phyloP scores from a whole-genome alignment of 345 rosid genomes.

The Luvunga scandens region DNA sequence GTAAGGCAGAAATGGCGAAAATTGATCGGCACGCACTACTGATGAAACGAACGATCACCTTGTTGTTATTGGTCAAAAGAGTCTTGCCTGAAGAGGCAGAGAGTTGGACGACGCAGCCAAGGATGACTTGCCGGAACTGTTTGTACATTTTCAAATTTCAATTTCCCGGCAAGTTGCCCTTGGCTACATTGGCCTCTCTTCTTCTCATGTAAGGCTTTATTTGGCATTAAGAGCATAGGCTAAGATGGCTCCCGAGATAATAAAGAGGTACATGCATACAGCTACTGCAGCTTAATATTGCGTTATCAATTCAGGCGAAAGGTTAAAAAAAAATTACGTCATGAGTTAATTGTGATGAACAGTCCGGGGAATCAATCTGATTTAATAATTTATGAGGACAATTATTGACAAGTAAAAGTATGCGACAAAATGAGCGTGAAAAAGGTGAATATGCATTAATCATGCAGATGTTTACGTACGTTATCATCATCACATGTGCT shows the following conservation, averaged over 20 bases:
- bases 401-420: neutral
- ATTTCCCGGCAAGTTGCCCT: slow-evolving; percentile 26
- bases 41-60: neutral
- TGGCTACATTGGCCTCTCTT: slow-evolving; percentile 28
- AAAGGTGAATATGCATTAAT: slow-evolving; percentile 1
- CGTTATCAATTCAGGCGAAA: neutral
- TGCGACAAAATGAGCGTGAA: neutral
- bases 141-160: neutral
- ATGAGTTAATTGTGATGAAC: neutral
- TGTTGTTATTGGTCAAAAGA: neutral
- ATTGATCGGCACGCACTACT: neutral
- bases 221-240: neutral
- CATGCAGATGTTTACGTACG: slow-evolving; percentile 8
- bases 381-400: neutral
- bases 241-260: neutral
- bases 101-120: slow-evolving; percentile 26
- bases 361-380: too few species aligned
- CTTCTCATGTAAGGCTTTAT: slow-evolving; percentile 24
- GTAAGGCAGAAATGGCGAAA: slow-evolving; percentile 12
- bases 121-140: slow-evolving; percentile 32
- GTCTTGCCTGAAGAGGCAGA: slow-evolving; percentile 15
- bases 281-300: neutral
- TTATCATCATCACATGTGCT: neutral
- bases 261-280: neutral
- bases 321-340: neutral